phyloP scores from a whole-genome alignment of 2,329 filamentous ascomycete species.

The Ophiostoma tasmaniense region DNA sequence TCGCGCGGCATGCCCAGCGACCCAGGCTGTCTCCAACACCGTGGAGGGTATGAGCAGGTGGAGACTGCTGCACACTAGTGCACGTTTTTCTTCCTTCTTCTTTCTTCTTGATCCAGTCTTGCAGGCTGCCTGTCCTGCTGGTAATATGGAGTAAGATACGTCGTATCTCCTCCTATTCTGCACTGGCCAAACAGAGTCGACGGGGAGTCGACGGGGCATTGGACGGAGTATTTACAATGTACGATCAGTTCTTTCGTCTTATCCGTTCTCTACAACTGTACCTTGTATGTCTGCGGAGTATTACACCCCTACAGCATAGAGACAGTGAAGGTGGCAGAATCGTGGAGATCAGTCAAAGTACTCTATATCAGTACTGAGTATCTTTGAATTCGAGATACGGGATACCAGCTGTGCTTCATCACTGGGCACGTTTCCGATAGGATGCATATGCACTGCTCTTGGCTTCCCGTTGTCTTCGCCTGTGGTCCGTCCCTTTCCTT shows the following conservation, averaged over 20 bases:
- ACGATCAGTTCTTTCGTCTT: no score
- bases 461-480: not conserved
- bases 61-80: slow-evolving; percentile 1
- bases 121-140: not conserved
- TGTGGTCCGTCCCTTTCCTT: not conserved
- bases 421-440: not conserved
- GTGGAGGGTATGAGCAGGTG: not conserved
- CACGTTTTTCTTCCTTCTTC: not conserved
- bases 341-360: not conserved
- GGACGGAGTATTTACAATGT: not conserved
- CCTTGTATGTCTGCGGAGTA: not conserved
- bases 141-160: not conserved
- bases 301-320: not conserved
- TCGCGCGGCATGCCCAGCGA: not conserved
- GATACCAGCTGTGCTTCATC: not conserved
- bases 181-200: no score
- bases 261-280: not conserved
- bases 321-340: not conserved
- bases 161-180: not conserved
- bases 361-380: no score
- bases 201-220: not conserved
- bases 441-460: not conserved
- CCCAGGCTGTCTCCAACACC: not conserved
- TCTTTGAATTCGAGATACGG: not conserved
- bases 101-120: not conserved